Percentiles rank a stretch among this genome's conserved stretches.
Conservation (phyloP, 805 yeast genomes). For the Saccharomycopsis capsularis region DNA sequence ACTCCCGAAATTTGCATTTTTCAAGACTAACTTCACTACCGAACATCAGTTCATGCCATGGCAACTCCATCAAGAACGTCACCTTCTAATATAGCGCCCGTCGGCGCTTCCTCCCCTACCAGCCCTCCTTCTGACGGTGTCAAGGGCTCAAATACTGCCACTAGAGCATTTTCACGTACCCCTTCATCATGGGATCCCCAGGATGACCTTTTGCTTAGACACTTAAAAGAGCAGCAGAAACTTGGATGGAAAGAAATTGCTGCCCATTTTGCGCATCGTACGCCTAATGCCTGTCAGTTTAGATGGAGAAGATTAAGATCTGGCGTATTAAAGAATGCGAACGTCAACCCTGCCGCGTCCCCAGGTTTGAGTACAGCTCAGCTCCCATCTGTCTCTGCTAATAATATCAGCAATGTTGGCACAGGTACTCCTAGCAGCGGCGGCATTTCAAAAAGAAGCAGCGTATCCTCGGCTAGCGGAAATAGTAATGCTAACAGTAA, state of each 20-base stretch:
- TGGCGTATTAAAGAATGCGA: slow-evolving; percentile 32
- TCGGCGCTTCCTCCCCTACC: not conserved
- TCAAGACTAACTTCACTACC: too few relatives aligned
- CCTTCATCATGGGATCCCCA: slow-evolving; percentile 61
- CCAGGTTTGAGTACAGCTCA: slow-evolving; percentile 9
- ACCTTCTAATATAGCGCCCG: not conserved
- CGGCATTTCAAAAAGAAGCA: not conserved
- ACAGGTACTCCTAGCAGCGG: not conserved
- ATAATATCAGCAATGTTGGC: not conserved
- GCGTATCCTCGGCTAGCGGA: not conserved
- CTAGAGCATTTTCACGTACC: slow-evolving; percentile 14
- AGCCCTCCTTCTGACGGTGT: not conserved
- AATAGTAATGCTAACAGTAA: not conserved
- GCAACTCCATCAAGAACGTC: not conserved
- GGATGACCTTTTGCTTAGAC: slow-evolving; percentile 65
- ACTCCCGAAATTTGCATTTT: too few relatives aligned
- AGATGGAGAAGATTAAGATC: slow-evolving; percentile 71
- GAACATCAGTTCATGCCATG: too few relatives aligned
- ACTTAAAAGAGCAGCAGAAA: slow-evolving; percentile 73
- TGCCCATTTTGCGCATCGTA: slow-evolving; percentile 67
- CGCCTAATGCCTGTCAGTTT: slow-evolving; percentile 86
- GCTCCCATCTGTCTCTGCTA: not conserved
- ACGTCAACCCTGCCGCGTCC: slow-evolving; percentile 21
- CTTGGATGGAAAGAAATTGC: slow-evolving; percentile 89
- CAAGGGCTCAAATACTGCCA: not conserved